Evolutionary conservation across 306 rosid species (phyloP), one percentile per base, ranked within the genome.

Genomic region (Quercus rubra): DNA sequence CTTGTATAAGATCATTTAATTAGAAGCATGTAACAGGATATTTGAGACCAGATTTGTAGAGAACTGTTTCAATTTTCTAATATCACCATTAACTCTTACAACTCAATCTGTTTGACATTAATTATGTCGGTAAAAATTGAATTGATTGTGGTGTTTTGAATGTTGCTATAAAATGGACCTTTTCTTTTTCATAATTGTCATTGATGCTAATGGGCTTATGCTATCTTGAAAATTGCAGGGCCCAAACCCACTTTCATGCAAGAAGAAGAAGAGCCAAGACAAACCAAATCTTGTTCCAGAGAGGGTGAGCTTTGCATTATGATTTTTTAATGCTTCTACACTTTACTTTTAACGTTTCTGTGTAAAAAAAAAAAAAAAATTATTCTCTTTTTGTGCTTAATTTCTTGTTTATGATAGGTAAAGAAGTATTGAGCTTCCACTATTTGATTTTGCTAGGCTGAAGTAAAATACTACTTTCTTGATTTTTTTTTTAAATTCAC

Each of bases 171-270:
- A 70, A 49, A 13, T 49, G 18, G 62, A 74, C 20, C 15, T 57
- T 4, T 58, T 35, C 38, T 31, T 56, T 35, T 46, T 73, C 4
- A 21, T 25, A 49, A 19, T 15, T 54, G 41, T 61, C 51, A 30
- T 21, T 25, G 17, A 31, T 43, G 63, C 71, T 55, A 38, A 70
- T 71, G 80, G 18, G 52, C 14, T 74, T 43, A 68, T 3, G 20
- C 43, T 25, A 18, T 58, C 71, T 51, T 52, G 62, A 85, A 82
- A 72, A 73, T 57, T 84, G 81, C 86, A 94, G 98, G 97, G 88
- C 76, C 98, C 97, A 64, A 94, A 94, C 76, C 97, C 98, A 33
- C 97, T 92, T 80, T 94, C 98, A 15, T 88, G 93, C 84, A 86
- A 85, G 90, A 90, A 87, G 88, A 92, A 92, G 84, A 92, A 91